Base-by-base conservation (phyloP, 768 basidiomycete genomes). In the Favolaschia claudopus region DNA sequence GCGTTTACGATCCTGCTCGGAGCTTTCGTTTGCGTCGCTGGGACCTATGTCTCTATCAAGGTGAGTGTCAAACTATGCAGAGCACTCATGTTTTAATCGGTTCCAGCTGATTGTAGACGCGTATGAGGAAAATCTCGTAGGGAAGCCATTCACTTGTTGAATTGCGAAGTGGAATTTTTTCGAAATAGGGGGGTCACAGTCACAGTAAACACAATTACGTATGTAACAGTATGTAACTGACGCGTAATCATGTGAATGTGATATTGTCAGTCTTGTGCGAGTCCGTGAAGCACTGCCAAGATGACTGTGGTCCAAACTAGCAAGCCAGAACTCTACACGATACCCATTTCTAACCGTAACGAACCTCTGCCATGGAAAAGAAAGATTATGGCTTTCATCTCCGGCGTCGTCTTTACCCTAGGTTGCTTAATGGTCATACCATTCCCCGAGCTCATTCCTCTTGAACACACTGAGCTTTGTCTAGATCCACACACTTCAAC, bases 401-500 rank as follows among this genome's bases (percentile, higher is more conserved):
- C 88, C 71, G 64, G 75, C 57, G 25, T 87, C 33, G 65, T 88
- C 29, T 92, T 93, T 77, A 73, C 84, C 62, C 61, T 82, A 8
- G 92, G 83, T 12, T 87, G 87, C 67, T 55, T 93, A 29, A 85
- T 88, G 76, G 62, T 59, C 19, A 44, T 29, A 24, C 33, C 20
- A 17, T 34, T 34, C 27, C 7, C 13, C 20, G 10, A 14, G 22
- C n/a, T n/a, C n/a, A n/a, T n/a, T 27, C 27, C 32, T 14, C n/a
- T 29, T 13, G 31, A 28, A 19, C 7, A 15, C 17, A 34, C 38
- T 55, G 20, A 58, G 13, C 24, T 3, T 19, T 29, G 7, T 34
- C 17, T 17, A 63, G 61, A 81, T 92, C 62, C 86, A 93, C 67
- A 79, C 75, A 28, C 85, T 86, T 33, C 95, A 96, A 72, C 64